Evolutionary conservation across 768 basidiomycete genomes (phyloP), one percentile per base, ranked within the genome.

Genomic region (Suillus occidentalis): DNA sequence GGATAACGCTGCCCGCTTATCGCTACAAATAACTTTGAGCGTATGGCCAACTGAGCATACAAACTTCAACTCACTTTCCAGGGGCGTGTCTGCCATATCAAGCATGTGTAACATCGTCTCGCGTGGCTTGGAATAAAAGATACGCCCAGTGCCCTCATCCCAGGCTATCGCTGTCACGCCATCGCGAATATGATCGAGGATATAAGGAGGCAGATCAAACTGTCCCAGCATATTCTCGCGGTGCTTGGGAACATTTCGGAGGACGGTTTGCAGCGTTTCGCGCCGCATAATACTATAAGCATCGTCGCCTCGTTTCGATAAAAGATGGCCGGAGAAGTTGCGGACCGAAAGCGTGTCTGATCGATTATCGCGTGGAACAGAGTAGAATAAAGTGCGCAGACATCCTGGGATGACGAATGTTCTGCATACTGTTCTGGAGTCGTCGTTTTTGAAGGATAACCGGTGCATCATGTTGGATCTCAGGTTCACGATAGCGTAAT

Each of bases 121-220:
- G 9, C 80, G 69, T 14, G 78, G 79, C 39, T 79, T 76, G 53
- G 83, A 83, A 8, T 89, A 74, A 68, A 85, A 84, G 16, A 89
- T 78, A 45, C 88, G 79, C 4, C 88, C 89, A 14, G 84, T 85
- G 28, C 81, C 78, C 72, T 90, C 89, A 66, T 91, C 89, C 86
- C 87, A 91, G 8, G 85, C 79, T 40, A 89, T 81, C 20, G 84
- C 79, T n/a, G 75, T 73, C 42, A 87, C 71, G 10, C 81, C 83
- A 4, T 69, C 50, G 61, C 68, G 40, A 58, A 70, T 47, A 13
- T 72, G 69, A 2, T 56, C 39, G 2, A 69, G 64, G 6, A 76
- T 61, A 56, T 75, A 69, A 2, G 60, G 25, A 2, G 64, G 36
- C 52, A 72, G 16, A 39, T 62, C 61, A 36, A 76, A 75, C 47